A percentile compares a stretch with the other conserved stretches of the same genome.
Conservation (phyloP, 371 early-diverging fungal genomes). For the Mucor racemosus region DNA sequence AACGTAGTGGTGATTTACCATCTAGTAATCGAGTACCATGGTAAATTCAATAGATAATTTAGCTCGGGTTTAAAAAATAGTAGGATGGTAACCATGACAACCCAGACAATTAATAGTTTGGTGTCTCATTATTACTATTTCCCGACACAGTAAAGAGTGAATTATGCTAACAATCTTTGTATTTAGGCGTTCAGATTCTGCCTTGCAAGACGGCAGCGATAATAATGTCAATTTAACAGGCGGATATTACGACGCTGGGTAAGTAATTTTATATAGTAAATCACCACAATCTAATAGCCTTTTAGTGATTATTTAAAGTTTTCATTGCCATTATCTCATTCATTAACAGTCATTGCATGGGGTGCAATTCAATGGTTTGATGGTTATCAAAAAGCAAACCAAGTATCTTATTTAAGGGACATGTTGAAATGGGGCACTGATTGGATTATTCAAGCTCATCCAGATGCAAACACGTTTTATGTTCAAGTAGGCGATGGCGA, state of each 20-base stretch:
- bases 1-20: slow-evolving; percentile 60
- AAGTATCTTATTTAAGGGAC: slow-evolving; percentile 48
- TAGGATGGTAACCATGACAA: neutral
- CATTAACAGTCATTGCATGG: slow-evolving; percentile 60
- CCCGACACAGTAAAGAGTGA: no score
- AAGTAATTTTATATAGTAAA: slow-evolving; percentile 8
- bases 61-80: neutral
- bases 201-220: slow-evolving; percentile 55
- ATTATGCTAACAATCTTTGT: neutral
- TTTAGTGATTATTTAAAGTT: slow-evolving; percentile 68
- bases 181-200: slow-evolving; percentile 60
- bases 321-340: slow-evolving; percentile 61
- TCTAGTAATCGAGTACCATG: slow-evolving; percentile 57
- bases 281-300: neutral
- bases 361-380: slow-evolving; percentile 62
- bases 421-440: slow-evolving; percentile 71
- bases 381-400: slow-evolving; percentile 60
- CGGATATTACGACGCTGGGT: slow-evolving; percentile 55
- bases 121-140: no score
- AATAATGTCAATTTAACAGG: slow-evolving; percentile 52
- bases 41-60: slow-evolving; percentile 30
- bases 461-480: slow-evolving; percentile 31
- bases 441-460: slow-evolving; percentile 53
- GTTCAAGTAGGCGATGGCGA: slow-evolving; percentile 46
- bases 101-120: no score